Conservation (phyloP, 805 yeast genomes). For the Ogataea pilisensis region DNA sequence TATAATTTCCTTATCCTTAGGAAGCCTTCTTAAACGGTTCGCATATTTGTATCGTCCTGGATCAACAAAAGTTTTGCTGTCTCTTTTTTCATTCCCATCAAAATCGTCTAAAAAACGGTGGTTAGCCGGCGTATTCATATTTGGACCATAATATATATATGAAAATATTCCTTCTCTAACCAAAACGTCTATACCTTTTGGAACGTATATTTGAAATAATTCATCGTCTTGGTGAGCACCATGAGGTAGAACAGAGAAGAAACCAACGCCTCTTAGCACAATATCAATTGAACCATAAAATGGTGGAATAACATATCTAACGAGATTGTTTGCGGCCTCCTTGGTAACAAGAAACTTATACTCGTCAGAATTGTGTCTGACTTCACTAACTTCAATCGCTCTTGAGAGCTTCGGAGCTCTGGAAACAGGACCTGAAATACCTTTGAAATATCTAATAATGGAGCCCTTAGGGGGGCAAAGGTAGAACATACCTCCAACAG, state of each 20-base stretch:
- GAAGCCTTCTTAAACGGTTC: constrained; percentile 13
- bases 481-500: constrained; percentile 61
- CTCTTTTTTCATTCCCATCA: too few species aligned
- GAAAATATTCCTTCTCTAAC: constrained; percentile 37
- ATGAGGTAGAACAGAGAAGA: constrained; percentile 55
- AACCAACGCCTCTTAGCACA: constrained; percentile 63
- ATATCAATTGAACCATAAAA: constrained; percentile 64
- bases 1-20: constrained; percentile 18
- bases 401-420: constrained; percentile 31
- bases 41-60: constrained; percentile 9
- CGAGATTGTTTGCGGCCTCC: constrained; percentile 30
- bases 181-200: constrained; percentile 49
- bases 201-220: constrained; percentile 48
- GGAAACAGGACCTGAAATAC: constrained; percentile 38
- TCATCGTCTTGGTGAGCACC: constrained; percentile 34
- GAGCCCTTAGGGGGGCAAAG: constrained; percentile 49
- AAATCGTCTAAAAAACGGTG: too few species aligned
- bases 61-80: too few species aligned
- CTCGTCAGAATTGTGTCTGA: constrained; percentile 24
- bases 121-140: too few species aligned
- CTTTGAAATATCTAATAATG: constrained; percentile 44
- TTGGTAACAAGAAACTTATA: constrained; percentile 16
- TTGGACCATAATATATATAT: constrained; percentile 24
- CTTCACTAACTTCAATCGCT: constrained; percentile 26
- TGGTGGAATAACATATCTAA: constrained; percentile 60